phyloP scores from a whole-genome alignment of 441 rosid genomes.

The Rhodomyrtus psidioides region DNA sequence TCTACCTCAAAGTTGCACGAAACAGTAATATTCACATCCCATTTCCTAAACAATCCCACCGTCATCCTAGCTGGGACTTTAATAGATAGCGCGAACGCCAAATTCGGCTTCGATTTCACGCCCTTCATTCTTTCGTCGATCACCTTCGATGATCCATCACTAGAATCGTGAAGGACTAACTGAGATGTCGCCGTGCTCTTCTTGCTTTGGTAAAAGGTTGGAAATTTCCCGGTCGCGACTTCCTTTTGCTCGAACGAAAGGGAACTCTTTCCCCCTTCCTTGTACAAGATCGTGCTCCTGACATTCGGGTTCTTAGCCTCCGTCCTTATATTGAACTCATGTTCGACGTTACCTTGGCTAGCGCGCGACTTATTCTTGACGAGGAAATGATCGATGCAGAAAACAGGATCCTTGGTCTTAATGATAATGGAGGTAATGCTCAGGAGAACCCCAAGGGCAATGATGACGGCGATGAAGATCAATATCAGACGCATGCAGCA shows the following conservation, averaged over 20 bases:
- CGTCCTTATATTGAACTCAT: conserved; percentile 1
- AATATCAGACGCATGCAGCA: conserved; percentile 4
- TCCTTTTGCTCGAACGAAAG: conserved; percentile 1
- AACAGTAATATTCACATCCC: not conserved
- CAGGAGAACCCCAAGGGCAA: conserved; percentile 6
- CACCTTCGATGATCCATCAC: not conserved
- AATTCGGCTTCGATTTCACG: not conserved
- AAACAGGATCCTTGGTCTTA: conserved; percentile 8
- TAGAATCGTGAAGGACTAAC: not conserved
- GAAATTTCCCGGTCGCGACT: conserved; percentile 7
- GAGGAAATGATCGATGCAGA: conserved; percentile 1
- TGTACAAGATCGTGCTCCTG: conserved; percentile 7
- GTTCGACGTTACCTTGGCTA: not conserved
- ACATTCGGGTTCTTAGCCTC: conserved; percentile 6
- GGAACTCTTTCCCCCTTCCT: conserved; percentile 5
- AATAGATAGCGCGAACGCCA: conserved; percentile 8
- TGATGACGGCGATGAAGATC: not conserved
- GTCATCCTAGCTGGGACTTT: conserved; percentile 10
- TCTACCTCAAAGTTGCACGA: conserved; percentile 11
- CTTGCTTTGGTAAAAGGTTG: not conserved
- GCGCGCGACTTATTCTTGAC: not conserved
- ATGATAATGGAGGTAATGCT: not conserved
- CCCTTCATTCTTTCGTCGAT: not conserved
- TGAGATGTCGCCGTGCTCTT: not conserved
- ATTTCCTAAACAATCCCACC: not conserved